Percentiles rank a stretch among this genome's conserved stretches.
phyloP scores from a whole-genome alignment of 2,329 filamentous ascomycete species.

The Kalmusia sp. region DNA sequence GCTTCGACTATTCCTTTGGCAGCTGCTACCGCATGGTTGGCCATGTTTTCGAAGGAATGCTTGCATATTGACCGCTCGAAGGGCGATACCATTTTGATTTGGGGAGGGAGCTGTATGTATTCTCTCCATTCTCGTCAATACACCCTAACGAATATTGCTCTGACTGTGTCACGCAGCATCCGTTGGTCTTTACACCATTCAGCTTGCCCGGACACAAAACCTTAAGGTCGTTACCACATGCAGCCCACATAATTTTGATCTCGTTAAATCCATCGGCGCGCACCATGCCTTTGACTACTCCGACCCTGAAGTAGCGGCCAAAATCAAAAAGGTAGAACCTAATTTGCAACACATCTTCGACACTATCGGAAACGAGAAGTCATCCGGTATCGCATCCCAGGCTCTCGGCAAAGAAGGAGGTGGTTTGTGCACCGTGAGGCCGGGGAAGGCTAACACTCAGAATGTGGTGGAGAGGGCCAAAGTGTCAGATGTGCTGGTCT shows the following conservation, averaged over 20 bases:
- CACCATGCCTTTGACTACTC: slow-evolving; percentile 51
- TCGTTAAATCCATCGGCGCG: slow-evolving; percentile 20
- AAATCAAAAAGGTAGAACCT: slow-evolving; percentile 45
- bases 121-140: slow-evolving; percentile 16
- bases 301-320: slow-evolving; percentile 46
- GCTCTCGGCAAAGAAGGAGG: slow-evolving; percentile 37
- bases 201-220: slow-evolving; percentile 20
- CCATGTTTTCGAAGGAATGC: slow-evolving; percentile 48
- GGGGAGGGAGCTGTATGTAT: slow-evolving; percentile 53
- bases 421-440: slow-evolving; percentile 51
- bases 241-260: slow-evolving; percentile 22
- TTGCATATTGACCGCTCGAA: slow-evolving; percentile 40
- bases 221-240: slow-evolving; percentile 20
- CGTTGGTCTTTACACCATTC: slow-evolving; percentile 23
- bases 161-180: slow-evolving; percentile 25
- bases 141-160: slow-evolving; percentile 46
- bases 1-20: slow-evolving; percentile 52
- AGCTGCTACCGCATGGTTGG: slow-evolving; percentile 49
- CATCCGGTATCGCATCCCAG: slow-evolving; percentile 43
- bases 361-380: slow-evolving; percentile 50
- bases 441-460: slow-evolving; percentile 50
- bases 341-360: slow-evolving; percentile 48
- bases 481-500: slow-evolving; percentile 54
- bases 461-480: slow-evolving; percentile 40
- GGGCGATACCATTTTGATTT: slow-evolving; percentile 45